Percentiles rank a stretch among this genome's conserved stretches.
Evolutionary conservation across 108 stramenopile species (phyloP).

Genomic region (Cafeteria roenbergensis): DNA sequence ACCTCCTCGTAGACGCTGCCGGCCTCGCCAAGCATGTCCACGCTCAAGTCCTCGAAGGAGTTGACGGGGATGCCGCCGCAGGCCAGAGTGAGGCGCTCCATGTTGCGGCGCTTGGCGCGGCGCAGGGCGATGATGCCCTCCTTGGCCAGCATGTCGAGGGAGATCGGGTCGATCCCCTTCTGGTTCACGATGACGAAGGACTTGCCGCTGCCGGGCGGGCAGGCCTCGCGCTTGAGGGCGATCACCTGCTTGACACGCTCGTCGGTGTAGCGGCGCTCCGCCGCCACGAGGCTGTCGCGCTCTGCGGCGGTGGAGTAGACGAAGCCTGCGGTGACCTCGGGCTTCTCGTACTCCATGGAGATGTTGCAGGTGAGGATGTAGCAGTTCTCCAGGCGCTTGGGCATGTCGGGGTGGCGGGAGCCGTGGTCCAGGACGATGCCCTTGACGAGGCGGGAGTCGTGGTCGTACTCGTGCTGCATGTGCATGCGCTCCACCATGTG

Average conservation of each 20-base stretch:
- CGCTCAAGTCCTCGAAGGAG: slow-evolving; percentile 76
- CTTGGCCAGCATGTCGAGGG: slow-evolving; percentile 96
- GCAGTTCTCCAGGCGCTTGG: slow-evolving; percentile 71
- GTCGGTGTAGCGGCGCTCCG: slow-evolving; percentile 90
- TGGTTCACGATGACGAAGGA: slow-evolving; percentile 96
- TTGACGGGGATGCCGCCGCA: slow-evolving; percentile 90
- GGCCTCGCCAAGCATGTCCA: slow-evolving; percentile 72
- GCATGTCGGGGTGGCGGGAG: slow-evolving; percentile 97
- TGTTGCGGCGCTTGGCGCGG: slow-evolving; percentile 93
- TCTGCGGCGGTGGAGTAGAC: slow-evolving; percentile 86
- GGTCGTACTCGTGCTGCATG: slow-evolving; percentile 67
- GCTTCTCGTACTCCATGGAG: slow-evolving; percentile 97
- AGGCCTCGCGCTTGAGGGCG: slow-evolving; percentile 82
- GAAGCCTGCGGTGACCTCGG: slow-evolving; percentile 84
- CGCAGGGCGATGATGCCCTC: slow-evolving; percentile 92
- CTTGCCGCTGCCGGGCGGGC: slow-evolving; percentile 57
- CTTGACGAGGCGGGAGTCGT: slow-evolving; percentile 70
- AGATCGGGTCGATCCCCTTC: slow-evolving; percentile 96
- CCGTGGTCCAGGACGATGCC: slow-evolving; percentile 98
- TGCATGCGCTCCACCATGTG: slow-evolving; percentile 95
- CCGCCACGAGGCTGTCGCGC: slow-evolving; percentile 88
- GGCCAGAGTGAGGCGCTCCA: slow-evolving; percentile 94
- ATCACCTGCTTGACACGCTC: slow-evolving; percentile 82
- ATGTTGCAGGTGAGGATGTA: slow-evolving; percentile 94
- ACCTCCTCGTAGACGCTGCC: slow-evolving; percentile 83